Base-by-base conservation (phyloP, 345 rosid genomes). In the Populus tremula region DNA sequence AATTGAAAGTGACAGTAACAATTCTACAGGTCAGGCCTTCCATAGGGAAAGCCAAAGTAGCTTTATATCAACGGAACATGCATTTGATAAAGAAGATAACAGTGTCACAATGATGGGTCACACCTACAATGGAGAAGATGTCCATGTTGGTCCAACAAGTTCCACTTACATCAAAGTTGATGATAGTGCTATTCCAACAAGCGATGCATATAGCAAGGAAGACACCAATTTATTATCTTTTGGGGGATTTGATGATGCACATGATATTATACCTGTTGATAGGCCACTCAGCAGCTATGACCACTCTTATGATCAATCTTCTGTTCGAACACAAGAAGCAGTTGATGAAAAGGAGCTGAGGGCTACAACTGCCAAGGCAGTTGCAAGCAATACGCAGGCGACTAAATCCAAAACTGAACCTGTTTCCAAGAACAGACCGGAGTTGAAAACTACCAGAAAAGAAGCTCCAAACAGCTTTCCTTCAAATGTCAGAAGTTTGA, bases 401-500 rank as follows among this genome's bases (percentile, higher is more conserved):
- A 78, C 81, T 67, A 93, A 90, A 80, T 67, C 85, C 65, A 89
- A 87, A 82, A 76, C 81, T 71, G 92, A 88, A 64, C 50, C 88
- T 66, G 74, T 80, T 70, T 81, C 87, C 36, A 91, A 86, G 87
- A 90, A 78, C 78, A 95, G 90, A 83, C 74, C 77, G 50, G 96
- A 87, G 69, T 67, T 75, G 17, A 91, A 91, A 85, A 16, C 85
- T n/a, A 80, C 88, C 63, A 89, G 76, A 84, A 93, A 91, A 78
- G 97, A 93, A 80, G 92, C 96, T 69, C 92, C 92, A 63, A 91
- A 94, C 67, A 89, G 93, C 87, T 95, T 95, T 78, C 99, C 99
- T 78, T 91, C 98, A 53, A 95, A 93, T 66, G 97, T 95, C 38
- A 91, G 96, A 84, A 93, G 97, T 84, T 86, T 93, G 86, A 88